These are phyloP conservation scores for Penicillium salamii DNA, from an alignment of 495 filamentous ascomycete species.

Conservation along the genomic window DNA sequence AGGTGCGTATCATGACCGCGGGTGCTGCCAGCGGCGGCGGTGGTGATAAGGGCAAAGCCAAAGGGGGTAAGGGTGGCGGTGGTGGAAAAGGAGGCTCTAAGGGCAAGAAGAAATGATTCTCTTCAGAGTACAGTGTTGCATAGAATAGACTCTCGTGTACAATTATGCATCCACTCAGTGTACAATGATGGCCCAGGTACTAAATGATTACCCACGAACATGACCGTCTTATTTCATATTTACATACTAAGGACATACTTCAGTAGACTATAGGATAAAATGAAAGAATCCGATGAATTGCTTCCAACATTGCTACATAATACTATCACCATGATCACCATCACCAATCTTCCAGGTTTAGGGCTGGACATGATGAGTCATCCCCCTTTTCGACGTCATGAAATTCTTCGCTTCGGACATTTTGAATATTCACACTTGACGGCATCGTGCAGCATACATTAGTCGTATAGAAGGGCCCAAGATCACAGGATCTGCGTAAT, in stretches of 20 bases:
- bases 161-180: no score
- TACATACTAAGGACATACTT: no score
- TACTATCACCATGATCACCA: no score
- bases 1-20: conserved; percentile 73
- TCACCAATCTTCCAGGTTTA: no score
- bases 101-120: conserved; percentile 35
- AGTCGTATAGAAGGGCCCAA: conserved; percentile 1
- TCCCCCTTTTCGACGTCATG: conserved; percentile 33
- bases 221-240: no score
- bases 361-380: conserved; percentile 33
- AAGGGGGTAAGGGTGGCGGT: conserved; percentile 37
- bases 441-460: conserved; percentile 9
- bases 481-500: neutral
- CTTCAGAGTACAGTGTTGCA: conserved; percentile 1
- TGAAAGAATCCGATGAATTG: no score
- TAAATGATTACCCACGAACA: no score
- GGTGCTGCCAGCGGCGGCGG: conserved; percentile 41
- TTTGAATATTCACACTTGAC: conserved; percentile 2
- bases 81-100: conserved; percentile 44
- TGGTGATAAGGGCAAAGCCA: conserved; percentile 45
- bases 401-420: conserved; percentile 15
- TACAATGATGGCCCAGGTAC: no score
- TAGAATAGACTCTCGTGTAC: conserved; percentile 9
- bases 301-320: no score
- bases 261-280: no score